These are phyloP conservation scores for Echria macrotheca DNA, from an alignment of 495 filamentous ascomycete genomes.

Conservation along the genomic window DNA sequence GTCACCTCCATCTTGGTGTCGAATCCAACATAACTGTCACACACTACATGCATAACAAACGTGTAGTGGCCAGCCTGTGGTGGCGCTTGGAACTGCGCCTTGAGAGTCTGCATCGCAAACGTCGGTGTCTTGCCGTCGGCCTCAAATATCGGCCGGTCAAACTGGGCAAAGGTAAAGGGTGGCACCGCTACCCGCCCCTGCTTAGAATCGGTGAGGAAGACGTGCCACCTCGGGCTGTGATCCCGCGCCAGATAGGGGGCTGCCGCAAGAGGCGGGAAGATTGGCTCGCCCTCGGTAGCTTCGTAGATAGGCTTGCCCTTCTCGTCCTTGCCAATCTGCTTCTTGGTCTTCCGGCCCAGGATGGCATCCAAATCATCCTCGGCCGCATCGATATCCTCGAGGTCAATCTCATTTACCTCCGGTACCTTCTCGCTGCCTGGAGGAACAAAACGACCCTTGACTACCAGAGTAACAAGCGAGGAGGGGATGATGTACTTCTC, in stretches of 20 bases:
- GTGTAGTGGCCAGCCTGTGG: slow-evolving; percentile 87
- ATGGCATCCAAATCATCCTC: slow-evolving; percentile 89
- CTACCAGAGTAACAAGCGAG: slow-evolving; percentile 85
- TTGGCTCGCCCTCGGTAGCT: slow-evolving; percentile 48
- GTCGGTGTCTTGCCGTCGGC: slow-evolving; percentile 66
- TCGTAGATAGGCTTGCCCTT: slow-evolving; percentile 47
- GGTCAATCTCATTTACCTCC: slow-evolving; percentile 64
- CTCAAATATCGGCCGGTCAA: slow-evolving; percentile 79
- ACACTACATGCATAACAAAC: slow-evolving; percentile 86
- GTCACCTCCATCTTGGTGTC: slow-evolving; percentile 86
- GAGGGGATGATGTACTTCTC: slow-evolving; percentile 90
- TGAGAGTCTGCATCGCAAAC: slow-evolving; percentile 88
- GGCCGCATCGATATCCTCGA: slow-evolving; percentile 86
- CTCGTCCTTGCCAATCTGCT: slow-evolving; percentile 50
- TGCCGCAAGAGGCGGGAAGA: slow-evolving; percentile 76
- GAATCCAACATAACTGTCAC: slow-evolving; percentile 89
- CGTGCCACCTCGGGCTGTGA: slow-evolving; percentile 83
- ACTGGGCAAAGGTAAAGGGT: slow-evolving; percentile 82
- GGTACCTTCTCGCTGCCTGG: slow-evolving; percentile 73
- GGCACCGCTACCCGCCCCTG: slow-evolving; percentile 93
- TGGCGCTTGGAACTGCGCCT: slow-evolving; percentile 95
- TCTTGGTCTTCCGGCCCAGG: slow-evolving; percentile 68
- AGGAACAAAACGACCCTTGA: slow-evolving; percentile 91
- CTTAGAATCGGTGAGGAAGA: slow-evolving; percentile 89
- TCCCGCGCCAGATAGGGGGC: slow-evolving; percentile 88